phyloP scores from a whole-genome alignment of 805 yeast genomes.

The Pichia eremophila region DNA sequence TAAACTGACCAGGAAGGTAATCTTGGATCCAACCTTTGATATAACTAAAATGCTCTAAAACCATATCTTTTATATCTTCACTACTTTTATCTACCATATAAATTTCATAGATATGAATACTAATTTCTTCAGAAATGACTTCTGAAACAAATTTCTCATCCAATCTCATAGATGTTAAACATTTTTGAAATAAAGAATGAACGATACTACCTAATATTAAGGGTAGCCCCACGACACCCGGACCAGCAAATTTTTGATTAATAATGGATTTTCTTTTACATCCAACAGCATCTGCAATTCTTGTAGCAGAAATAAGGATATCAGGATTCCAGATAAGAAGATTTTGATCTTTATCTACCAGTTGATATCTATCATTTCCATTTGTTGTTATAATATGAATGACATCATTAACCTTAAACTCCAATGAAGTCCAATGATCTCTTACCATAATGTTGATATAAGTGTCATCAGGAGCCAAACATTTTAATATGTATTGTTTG shows the following conservation, averaged over 20 bases:
- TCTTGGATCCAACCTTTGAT: conserved; percentile 44
- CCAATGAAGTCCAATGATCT: conserved; percentile 50
- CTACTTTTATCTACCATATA: conserved; percentile 44
- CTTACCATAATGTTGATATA: conserved; percentile 41
- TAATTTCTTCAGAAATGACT: conserved; percentile 24
- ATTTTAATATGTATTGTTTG: conserved; percentile 47
- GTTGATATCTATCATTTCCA: conserved; percentile 21
- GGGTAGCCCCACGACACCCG: conserved; percentile 57
- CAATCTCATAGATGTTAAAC: conserved; percentile 34
- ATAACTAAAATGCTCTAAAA: conserved; percentile 40
- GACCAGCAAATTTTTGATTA: conserved; percentile 43
- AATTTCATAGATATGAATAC: conserved; percentile 29
- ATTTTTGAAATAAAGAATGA: conserved; percentile 64
- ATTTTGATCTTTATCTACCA: conserved; percentile 48
- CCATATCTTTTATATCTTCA: conserved; percentile 33
- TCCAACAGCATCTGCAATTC: conserved; percentile 62
- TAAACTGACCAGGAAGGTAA: conserved; percentile 24
- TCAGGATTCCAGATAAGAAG: conserved; percentile 83
- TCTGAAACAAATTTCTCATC: conserved; percentile 29
- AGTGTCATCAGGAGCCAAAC: conserved; percentile 29
- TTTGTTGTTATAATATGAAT: conserved; percentile 48
- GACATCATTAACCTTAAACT: conserved; percentile 42
- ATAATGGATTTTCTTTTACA: conserved; percentile 70
- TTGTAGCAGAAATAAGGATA: conserved; percentile 67
- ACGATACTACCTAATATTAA: conserved; percentile 74